A percentile compares a stretch with the other conserved stretches of the same genome.
Conservation (phyloP, 768 basidiomycete genomes). For the Psilocybe tampanensis region DNA sequence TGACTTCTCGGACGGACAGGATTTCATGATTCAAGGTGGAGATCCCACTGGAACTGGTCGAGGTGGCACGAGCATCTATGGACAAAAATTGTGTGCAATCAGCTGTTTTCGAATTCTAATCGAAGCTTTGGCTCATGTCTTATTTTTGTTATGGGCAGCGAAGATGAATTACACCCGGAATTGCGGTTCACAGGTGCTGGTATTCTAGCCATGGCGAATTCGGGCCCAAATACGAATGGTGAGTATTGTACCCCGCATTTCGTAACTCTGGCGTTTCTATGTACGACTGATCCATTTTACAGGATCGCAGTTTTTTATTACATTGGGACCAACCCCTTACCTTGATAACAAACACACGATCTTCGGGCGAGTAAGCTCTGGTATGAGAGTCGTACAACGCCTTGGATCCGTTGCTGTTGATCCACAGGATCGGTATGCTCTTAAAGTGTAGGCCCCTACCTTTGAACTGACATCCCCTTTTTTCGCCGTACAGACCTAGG, state of each 20-base stretch:
- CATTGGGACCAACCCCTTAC: constrained; percentile 80
- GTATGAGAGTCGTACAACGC: constrained; percentile 92
- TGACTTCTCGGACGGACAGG: constrained; percentile 43
- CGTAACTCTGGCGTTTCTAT: background rate
- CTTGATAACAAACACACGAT: constrained; percentile 87
- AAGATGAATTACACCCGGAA: constrained; percentile 91
- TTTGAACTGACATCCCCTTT: background rate
- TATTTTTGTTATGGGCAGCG: constrained; percentile 41
- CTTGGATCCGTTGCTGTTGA: constrained; percentile 91
- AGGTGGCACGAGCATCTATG: constrained; percentile 89
- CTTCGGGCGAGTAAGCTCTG: constrained; percentile 87
- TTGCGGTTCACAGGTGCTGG: constrained; percentile 95
- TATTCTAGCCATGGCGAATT: constrained; percentile 96
- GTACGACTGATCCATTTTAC: constrained; percentile 22
- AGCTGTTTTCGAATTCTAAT: constrained; percentile 2
- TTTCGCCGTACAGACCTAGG: constrained; percentile 40
- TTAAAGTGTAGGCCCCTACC: constrained; percentile 1
- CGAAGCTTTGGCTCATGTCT: constrained; percentile 2
- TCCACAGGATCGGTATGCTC: constrained; percentile 75
- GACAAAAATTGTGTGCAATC: constrained; percentile 76
- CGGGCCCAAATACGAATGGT: constrained; percentile 92
- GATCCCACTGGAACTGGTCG: constrained; percentile 96
- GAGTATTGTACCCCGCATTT: constrained; percentile 34
- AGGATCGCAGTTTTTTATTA: constrained; percentile 97
- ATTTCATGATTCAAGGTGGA: constrained; percentile 97